Base-by-base conservation (phyloP, 2,329 filamentous ascomycete genomes). In the Alternaria angustiovoidea region DNA sequence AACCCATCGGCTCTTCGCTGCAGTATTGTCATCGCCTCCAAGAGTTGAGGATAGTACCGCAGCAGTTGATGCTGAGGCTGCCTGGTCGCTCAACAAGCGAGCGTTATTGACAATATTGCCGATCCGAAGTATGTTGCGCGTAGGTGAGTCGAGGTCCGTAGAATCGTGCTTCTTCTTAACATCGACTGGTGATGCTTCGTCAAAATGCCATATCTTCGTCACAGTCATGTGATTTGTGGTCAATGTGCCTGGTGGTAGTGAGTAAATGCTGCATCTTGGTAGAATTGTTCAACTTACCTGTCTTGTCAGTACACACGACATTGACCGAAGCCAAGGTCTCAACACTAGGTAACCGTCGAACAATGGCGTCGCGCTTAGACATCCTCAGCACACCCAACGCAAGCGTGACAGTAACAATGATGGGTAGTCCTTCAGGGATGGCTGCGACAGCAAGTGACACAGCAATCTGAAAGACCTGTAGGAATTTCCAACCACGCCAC, bases 271-370 rank as follows among this genome's bases (percentile, higher is more conserved):
- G 3, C 3, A 12, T 44, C 12, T 5, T n/a, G 16, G 24, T 20
- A 6, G 3, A n/a, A 11, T 20, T 14, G 22, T 11, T 20, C 6
- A 22, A 62, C 67, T 57, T 80, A 88, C 88, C 93, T 43, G 95
- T 99, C 82, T 99, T 99, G 83, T 99, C 95, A 68, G 93, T 97
- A 82, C 96, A 99, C 7, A 99, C 93, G n/a, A 99, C 94, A 72
- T 98, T 99, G 60, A 99, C 95, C n/a, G 94, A 97, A 8, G 96
- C 96, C 5, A 99, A 82, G 0, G 95, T 99, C 78, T 99, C 95
- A 8, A 99, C 96, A 78, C 95, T 98, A 22, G 96, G 96, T 80
- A 99, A 90, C 74, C 92, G 90, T 68, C 95, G 91, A 61, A 99
- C 94, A 76, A 99, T 99, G 8, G 95, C 95, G 76, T 96, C 92